These are phyloP conservation scores for Backusella morwellensis DNA, from an alignment of 192 early-diverging fungal species.

Conservation along the genomic window DNA sequence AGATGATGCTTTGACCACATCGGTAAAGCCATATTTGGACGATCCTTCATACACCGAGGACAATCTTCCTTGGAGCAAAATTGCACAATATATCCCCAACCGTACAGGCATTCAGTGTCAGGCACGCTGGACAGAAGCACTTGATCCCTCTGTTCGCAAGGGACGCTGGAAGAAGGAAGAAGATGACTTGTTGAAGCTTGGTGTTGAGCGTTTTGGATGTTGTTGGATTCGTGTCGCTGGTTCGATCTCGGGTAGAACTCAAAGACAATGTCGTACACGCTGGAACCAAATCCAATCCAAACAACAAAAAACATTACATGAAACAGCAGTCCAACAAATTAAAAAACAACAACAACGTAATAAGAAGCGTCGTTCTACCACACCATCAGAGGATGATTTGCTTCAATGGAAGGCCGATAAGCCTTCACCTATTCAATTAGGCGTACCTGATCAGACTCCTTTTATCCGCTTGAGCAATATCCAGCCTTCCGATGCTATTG, in stretches of 20 bases:
- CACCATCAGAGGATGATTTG: neutral
- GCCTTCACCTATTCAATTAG: slow-evolving; percentile 10
- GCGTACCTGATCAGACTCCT: slow-evolving; percentile 4
- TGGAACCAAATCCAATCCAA: slow-evolving; percentile 51
- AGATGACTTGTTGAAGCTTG: slow-evolving; percentile 52
- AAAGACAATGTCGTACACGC: slow-evolving; percentile 54
- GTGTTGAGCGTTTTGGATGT: slow-evolving; percentile 34
- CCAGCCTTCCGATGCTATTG: neutral
- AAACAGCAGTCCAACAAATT: neutral
- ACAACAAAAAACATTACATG: slow-evolving; percentile 24
- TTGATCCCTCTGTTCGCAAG: slow-evolving; percentile 51
- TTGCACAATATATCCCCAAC: slow-evolving; percentile 38
- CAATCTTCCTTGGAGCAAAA: slow-evolving; percentile 37
- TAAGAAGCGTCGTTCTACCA: neutral
- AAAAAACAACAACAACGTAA: slow-evolving; percentile 8
- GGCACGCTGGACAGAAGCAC: slow-evolving; percentile 54
- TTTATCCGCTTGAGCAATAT: neutral
- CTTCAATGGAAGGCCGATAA: neutral
- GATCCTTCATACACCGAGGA: neutral
- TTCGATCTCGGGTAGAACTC: slow-evolving; percentile 46
- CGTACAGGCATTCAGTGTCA: slow-evolving; percentile 57
- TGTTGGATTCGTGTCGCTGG: slow-evolving; percentile 58
- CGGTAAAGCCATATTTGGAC: slow-evolving; percentile 11
- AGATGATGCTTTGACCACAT: slow-evolving; percentile 14
- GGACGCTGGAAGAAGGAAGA: slow-evolving; percentile 48